Evolutionary conservation across 129 eudicot genomes (phyloP).

Genomic region (Ambrosia trifida): DNA sequence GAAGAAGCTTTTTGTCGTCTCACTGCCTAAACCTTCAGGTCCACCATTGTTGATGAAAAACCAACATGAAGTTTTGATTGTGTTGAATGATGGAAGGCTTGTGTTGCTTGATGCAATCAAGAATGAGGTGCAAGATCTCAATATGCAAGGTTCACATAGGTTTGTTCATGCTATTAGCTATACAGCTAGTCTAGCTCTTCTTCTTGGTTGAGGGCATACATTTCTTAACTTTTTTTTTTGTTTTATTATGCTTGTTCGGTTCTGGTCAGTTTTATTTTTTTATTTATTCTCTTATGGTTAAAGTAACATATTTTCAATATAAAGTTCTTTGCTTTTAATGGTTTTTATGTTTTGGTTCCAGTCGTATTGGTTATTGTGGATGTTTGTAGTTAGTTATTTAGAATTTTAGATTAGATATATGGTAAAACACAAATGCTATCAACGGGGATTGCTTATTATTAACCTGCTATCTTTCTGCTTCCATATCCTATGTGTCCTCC

Average conservation of each 20-base stretch:
- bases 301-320: not conserved
- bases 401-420: too few relatives aligned
- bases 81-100: conserved; percentile 35
- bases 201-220: conserved; percentile 31
- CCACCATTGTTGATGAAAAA: conserved; percentile 37
- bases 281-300: not conserved
- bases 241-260: not conserved
- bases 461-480: too few relatives aligned
- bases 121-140: conserved; percentile 28
- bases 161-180: conserved; percentile 30
- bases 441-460: too few relatives aligned
- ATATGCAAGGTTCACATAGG: conserved; percentile 27
- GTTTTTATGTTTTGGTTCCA: not conserved
- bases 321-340: conserved; percentile 11
- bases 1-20: conserved; percentile 33
- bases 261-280: not conserved
- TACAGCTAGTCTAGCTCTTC: conserved; percentile 44
- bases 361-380: too few relatives aligned
- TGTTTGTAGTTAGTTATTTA: too few relatives aligned
- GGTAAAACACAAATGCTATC: too few relatives aligned
- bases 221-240: not conserved
- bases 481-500: too few relatives aligned
- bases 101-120: conserved; percentile 31
- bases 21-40: conserved; percentile 7
- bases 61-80: conserved; percentile 33